Evolutionary conservation across 441 rosid genomes (phyloP), one percentile per base, ranked within the genome.

Genomic region (Corymbia calophylla): DNA sequence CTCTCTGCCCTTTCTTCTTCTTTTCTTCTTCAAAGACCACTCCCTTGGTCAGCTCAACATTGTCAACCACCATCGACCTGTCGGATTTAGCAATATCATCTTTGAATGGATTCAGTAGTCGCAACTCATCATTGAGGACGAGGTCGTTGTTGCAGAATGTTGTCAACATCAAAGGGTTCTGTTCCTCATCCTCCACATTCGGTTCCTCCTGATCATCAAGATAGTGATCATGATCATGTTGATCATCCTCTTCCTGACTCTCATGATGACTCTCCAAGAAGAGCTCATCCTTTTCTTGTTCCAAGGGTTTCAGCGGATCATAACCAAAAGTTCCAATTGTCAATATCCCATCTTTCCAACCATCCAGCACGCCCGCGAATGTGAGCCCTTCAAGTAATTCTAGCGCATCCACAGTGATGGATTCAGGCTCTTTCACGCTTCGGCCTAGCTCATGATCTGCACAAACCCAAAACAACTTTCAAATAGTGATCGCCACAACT

Each of bases 251-350:
- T n/a, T 86, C 44, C 47, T 53, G 87, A 31, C 62, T 19, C 87
- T 35, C 86, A 19, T 77, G 68, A 84, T 54, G 86, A 93, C 7
- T 89, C 94, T 62, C 91, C 90, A 48, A 90, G 91, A 87, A 90
- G 70, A 89, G 88, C 86, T 93, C 88, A n/a, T 94, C 93, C 56
- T 91, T 91, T 16, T 91, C 92, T 88, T 95, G 94, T 86, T 66
- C 51, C 53, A 91, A 91, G 18, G 94, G 92, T 90, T 93, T 93
- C 66, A 95, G 89, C 56, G 95, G 93, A 89, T 96, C 99, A 60
- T 96, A 93, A 62, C 99, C 99, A 29, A 97, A 95, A n/a, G 99
- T 97, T 49, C 99, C 99, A 60, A 97, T 96, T 66, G 96, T 95
- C 86, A 97, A 93, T 91, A 97, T 94, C 89, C 98, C 96, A 88